Percentiles rank a stretch among this genome's conserved stretches.
These are phyloP conservation scores for Darksidea phi DNA, from an alignment of 495 filamentous ascomycete species.

Conservation along the genomic window DNA sequence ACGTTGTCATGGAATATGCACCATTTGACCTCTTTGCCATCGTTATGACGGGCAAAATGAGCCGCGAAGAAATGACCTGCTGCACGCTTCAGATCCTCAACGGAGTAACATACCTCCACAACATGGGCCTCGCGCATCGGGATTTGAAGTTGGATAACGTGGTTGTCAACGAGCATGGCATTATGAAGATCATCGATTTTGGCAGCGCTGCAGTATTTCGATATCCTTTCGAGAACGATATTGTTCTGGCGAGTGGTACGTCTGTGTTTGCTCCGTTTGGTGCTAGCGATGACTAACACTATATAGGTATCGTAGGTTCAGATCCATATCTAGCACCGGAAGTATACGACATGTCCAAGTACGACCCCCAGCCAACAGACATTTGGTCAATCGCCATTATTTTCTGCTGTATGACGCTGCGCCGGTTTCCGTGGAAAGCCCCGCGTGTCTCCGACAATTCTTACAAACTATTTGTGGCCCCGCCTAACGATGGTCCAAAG, in stretches of 20 bases:
- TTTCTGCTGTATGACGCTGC: slow-evolving; percentile 97
- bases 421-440: slow-evolving; percentile 96
- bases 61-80: slow-evolving; percentile 83
- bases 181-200: slow-evolving; percentile 99
- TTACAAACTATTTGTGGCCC: slow-evolving; percentile 84
- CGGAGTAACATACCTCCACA: slow-evolving; percentile 95
- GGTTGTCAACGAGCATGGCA: slow-evolving; percentile 93
- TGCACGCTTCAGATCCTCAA: slow-evolving; percentile 91
- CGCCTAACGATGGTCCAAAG: slow-evolving; percentile 57
- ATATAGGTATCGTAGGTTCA: slow-evolving; percentile 87
- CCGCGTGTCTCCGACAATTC: slow-evolving; percentile 90
- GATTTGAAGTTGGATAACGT: slow-evolving; percentile 98
- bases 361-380: slow-evolving; percentile 91
- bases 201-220: slow-evolving; percentile 94
- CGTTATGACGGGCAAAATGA: slow-evolving; percentile 99
- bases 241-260: slow-evolving; percentile 83
- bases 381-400: slow-evolving; percentile 99
- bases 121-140: slow-evolving; percentile 91
- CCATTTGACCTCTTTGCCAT: slow-evolving; percentile 96
- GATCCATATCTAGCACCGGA: slow-evolving; percentile 97
- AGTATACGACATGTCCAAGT: slow-evolving; percentile 91
- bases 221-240: slow-evolving; percentile 94
- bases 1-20: slow-evolving; percentile 99
- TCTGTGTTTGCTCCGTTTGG: slow-evolving; percentile 18
- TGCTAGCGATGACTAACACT: slow-evolving; percentile 17